Evolutionary conservation across 2,329 filamentous ascomycete species (phyloP).

Genomic region (Bipolaris sorokiniana): DNA sequence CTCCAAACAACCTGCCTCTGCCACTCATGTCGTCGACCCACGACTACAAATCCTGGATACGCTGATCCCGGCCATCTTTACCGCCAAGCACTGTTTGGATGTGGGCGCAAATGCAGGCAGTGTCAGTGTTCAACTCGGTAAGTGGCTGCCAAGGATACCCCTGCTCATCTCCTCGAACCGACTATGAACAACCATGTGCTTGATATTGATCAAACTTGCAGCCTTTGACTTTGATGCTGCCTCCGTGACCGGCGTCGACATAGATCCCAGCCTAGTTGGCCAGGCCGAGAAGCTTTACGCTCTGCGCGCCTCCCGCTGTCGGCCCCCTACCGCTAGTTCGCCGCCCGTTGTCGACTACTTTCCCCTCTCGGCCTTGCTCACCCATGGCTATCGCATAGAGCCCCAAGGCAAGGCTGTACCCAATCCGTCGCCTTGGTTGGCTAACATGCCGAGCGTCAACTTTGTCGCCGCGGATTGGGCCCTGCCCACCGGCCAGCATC

Average conservation of each 20-base stretch:
- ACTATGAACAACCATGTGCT: conserved; percentile 34
- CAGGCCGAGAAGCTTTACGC: conserved; percentile 47
- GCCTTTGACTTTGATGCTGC: conserved; percentile 47
- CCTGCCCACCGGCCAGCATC: conserved; percentile 31
- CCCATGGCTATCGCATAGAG: conserved; percentile 42
- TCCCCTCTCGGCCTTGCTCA: conserved; percentile 46
- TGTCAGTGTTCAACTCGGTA: conserved; percentile 49
- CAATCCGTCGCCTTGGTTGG: conserved; percentile 20
- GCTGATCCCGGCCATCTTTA: conserved; percentile 44
- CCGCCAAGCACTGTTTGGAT: conserved; percentile 47
- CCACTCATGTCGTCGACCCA: conserved; percentile 47
- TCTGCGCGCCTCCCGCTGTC: conserved; percentile 45
- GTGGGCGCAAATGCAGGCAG: conserved; percentile 50
- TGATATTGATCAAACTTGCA: conserved; percentile 41
- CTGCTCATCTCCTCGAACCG: conserved; percentile 30
- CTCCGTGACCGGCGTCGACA: conserved; percentile 49
- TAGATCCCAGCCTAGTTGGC: conserved; percentile 46
- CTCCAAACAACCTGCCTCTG: conserved; percentile 43
- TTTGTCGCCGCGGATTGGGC: conserved; percentile 47
- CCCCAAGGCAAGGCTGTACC: conserved; percentile 23
- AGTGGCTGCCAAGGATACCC: conserved; percentile 31
- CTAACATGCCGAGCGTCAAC: conserved; percentile 35
- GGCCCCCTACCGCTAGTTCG: conserved; percentile 26
- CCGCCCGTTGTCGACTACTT: conserved; percentile 41
- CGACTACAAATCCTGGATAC: conserved; percentile 43